Evolutionary conservation across 208 protist genomes (phyloP).

Genomic region (Crithidia bombi): DNA sequence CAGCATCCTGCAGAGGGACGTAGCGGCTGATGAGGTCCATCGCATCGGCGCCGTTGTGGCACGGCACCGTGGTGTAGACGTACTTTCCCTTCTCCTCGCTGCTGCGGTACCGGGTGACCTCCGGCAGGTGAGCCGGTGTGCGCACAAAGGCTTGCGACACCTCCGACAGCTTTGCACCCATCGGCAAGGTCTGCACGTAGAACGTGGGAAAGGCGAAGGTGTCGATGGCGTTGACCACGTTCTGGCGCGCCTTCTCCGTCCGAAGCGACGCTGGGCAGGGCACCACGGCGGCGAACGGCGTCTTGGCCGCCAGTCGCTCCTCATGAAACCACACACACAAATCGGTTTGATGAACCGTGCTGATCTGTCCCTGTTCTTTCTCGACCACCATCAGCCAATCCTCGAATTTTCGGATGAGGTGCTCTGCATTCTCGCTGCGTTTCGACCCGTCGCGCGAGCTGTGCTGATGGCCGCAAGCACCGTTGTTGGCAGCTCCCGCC

Average conservation of each 20-base stretch:
- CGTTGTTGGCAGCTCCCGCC: neutral
- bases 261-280: conserved; percentile 46
- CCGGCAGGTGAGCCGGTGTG: conserved; percentile 39
- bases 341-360: conserved; percentile 8
- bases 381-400: conserved; percentile 16
- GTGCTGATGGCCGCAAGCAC: neutral
- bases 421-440: neutral
- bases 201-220: conserved; percentile 52
- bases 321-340: conserved; percentile 59
- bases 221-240: conserved; percentile 47
- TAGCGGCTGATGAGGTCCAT: conserved; percentile 38
- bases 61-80: conserved; percentile 45
- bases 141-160: conserved; percentile 56
- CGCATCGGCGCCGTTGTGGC: conserved; percentile 44
- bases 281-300: conserved; percentile 66
- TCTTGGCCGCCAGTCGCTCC: conserved; percentile 48
- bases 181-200: conserved; percentile 61
- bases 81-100: conserved; percentile 36
- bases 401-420: conserved; percentile 4
- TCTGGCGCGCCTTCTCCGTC: conserved; percentile 28
- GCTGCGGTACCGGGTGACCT: conserved; percentile 25
- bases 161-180: conserved; percentile 50
- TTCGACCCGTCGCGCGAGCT: neutral
- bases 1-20: conserved; percentile 38
- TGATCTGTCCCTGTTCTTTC: conserved; percentile 1